These are phyloP conservation scores for Calocybe cyanea DNA, from an alignment of 768 basidiomycete genomes.

Conservation along the genomic window DNA sequence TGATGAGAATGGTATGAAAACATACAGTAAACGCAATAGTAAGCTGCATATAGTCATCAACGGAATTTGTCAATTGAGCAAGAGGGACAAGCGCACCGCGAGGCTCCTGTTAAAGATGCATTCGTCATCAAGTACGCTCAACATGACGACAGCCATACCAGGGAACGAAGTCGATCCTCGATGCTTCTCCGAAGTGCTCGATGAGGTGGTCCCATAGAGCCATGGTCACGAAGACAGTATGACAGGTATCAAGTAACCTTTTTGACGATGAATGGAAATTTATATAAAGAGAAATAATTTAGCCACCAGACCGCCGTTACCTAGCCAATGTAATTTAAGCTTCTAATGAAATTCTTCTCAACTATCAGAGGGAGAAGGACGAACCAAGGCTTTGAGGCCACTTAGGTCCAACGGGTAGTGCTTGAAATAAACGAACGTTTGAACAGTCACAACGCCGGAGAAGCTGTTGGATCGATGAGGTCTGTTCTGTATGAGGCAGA, in stretches of 20 bases:
- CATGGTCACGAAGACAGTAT: slow-evolving; percentile 32
- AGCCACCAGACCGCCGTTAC: slow-evolving; percentile 26
- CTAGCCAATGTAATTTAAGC: slow-evolving; percentile 6
- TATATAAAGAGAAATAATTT: background rate
- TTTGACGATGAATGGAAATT: background rate
- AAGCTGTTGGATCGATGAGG: slow-evolving; percentile 23
- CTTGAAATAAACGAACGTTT: slow-evolving; percentile 38
- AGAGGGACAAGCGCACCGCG: slow-evolving; percentile 24
- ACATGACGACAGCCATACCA: slow-evolving; percentile 26
- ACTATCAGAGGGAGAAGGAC: slow-evolving; percentile 6
- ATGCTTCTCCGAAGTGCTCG: slow-evolving; percentile 33
- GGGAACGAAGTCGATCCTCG: slow-evolving; percentile 39
- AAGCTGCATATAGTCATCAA: slow-evolving; percentile 21
- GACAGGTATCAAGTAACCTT: slow-evolving; percentile 29
- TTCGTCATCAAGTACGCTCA: background rate
- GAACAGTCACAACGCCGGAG: slow-evolving; percentile 36
- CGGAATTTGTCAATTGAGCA: background rate
- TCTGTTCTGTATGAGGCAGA: background rate
- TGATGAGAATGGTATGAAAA: background rate
- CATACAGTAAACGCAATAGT: slow-evolving; percentile 31
- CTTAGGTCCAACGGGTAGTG: slow-evolving; percentile 28
- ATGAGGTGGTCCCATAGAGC: slow-evolving; percentile 42
- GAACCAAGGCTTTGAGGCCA: slow-evolving; percentile 30
- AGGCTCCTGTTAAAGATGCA: slow-evolving; percentile 27
- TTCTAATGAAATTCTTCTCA: background rate